Evolutionary conservation across 2,329 filamentous ascomycete species (phyloP).

Genomic region (Fusarium bulbicola): DNA sequence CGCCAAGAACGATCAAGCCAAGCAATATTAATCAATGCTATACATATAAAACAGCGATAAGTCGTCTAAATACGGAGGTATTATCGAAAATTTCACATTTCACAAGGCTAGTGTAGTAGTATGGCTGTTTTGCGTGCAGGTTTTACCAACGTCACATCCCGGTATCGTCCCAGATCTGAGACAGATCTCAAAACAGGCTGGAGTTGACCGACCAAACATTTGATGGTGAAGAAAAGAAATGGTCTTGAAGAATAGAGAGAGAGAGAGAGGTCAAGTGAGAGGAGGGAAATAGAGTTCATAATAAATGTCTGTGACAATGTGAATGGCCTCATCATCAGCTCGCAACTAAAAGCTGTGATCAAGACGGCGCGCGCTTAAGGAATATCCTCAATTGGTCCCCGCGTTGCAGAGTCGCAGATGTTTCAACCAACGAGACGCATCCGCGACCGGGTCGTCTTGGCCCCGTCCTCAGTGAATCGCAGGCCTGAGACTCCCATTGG

Average conservation of each 20-base stretch:
- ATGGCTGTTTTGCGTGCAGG: background rate
- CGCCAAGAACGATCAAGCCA: background rate
- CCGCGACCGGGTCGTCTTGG: slow-evolving; percentile 31
- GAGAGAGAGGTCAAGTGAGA: background rate
- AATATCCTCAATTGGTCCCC: slow-evolving; percentile 17
- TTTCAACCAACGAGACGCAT: slow-evolving; percentile 35
- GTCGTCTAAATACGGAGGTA: background rate
- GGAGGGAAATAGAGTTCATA: background rate
- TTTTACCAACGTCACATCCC: slow-evolving; percentile 30
- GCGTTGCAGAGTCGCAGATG: background rate
- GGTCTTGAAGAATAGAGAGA: too few species aligned
- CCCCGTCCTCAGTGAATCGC: slow-evolving; percentile 17
- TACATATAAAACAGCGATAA: background rate
- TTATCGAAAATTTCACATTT: background rate
- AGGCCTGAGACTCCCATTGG: background rate
- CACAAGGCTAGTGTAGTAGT: background rate
- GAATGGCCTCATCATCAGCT: slow-evolving; percentile 6
- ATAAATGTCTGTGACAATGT: background rate
- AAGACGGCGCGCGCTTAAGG: slow-evolving; percentile 24
- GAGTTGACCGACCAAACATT: background rate
- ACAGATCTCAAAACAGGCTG: slow-evolving; percentile 11
- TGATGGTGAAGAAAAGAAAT: background rate
- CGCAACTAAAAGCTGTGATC: background rate
- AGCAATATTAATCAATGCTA: slow-evolving; percentile 2
- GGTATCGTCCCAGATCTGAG: slow-evolving; percentile 14